Conservation (phyloP, 768 basidiomycete genomes). For the Erythrobasidium yunnanense region DNA sequence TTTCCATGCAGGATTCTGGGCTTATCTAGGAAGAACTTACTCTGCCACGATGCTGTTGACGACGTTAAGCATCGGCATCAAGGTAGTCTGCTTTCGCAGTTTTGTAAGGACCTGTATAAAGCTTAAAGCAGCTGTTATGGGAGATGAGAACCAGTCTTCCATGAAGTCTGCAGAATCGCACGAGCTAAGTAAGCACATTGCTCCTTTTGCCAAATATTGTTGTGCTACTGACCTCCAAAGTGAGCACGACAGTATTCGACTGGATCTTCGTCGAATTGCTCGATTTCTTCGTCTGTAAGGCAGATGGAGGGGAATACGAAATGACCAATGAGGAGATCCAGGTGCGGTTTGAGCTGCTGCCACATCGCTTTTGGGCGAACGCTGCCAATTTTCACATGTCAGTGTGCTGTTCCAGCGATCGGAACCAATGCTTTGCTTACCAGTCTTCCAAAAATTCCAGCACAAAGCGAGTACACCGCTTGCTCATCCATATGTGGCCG, state of each 20-base stretch:
- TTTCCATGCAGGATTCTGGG: background rate
- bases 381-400: slow-evolving; percentile 43
- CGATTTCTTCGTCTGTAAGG: slow-evolving; percentile 57
- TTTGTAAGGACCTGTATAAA: slow-evolving; percentile 68
- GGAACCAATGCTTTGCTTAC: no score
- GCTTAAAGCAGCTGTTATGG: slow-evolving; percentile 58
- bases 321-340: slow-evolving; percentile 60
- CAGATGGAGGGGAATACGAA: slow-evolving; percentile 80
- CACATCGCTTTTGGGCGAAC: slow-evolving; percentile 90
- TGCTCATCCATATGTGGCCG: slow-evolving; percentile 64
- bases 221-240: slow-evolving; percentile 51
- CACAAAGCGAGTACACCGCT: slow-evolving; percentile 71
- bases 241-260: slow-evolving; percentile 67
- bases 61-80: slow-evolving; percentile 66
- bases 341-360: slow-evolving; percentile 73
- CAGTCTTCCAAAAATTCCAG: slow-evolving; percentile 80
- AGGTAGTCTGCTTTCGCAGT: slow-evolving; percentile 69
- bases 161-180: slow-evolving; percentile 54
- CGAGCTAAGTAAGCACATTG: background rate
- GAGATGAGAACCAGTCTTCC: slow-evolving; percentile 64
- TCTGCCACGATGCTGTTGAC: slow-evolving; percentile 63
- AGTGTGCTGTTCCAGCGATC: no score
- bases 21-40: slow-evolving; percentile 33
- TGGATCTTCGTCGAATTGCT: slow-evolving; percentile 69
- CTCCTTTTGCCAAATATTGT: background rate